Percentiles rank a stretch among this genome's conserved stretches.
Evolutionary conservation across 108 stramenopile genomes (phyloP).

Genomic region (Schizochytrium sp.): DNA sequence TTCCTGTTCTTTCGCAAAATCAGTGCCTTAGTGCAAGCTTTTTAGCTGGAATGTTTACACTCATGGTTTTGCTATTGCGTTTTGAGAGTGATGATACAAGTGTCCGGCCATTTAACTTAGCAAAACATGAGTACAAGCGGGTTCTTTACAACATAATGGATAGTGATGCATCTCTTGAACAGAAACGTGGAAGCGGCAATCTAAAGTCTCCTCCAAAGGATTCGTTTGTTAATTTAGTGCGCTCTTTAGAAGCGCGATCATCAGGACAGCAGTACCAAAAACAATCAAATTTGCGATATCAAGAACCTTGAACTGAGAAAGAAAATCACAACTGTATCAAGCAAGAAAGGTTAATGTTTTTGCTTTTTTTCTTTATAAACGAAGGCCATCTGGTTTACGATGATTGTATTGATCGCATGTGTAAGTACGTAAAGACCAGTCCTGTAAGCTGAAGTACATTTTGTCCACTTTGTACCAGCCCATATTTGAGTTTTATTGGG

Average conservation of each 20-base stretch:
- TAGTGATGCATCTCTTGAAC: not conserved
- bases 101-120: conserved; percentile 13
- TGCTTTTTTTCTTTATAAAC: too few species aligned
- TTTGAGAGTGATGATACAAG: not conserved
- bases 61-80: not conserved
- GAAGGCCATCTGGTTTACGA: too few species aligned
- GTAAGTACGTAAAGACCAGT: too few species aligned
- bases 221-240: not conserved
- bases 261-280: not conserved
- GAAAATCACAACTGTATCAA: not conserved
- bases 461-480: too few species aligned
- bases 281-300: not conserved
- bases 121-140: not conserved
- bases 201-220: not conserved
- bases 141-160: conserved; percentile 11
- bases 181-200: not conserved
- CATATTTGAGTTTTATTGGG: too few species aligned
- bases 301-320: not conserved
- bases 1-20: not conserved
- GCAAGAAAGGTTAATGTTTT: not conserved
- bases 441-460: too few species aligned
- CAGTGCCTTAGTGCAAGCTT: not conserved
- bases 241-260: not conserved
- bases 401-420: too few species aligned
- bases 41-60: not conserved